phyloP scores from a whole-genome alignment of 768 basidiomycete species.

The Agaricus blazei region DNA sequence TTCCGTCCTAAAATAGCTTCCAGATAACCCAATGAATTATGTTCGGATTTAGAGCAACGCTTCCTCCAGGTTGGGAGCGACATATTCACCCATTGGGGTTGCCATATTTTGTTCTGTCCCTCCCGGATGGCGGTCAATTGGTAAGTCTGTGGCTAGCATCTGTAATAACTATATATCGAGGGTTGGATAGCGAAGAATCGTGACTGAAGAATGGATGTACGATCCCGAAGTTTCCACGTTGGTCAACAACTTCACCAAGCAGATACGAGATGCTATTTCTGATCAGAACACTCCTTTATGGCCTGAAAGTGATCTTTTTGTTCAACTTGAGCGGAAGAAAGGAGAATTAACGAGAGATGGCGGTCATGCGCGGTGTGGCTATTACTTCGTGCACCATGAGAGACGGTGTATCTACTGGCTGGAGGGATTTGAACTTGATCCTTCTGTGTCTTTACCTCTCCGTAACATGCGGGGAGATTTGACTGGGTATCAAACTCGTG shows the following conservation, averaged over 20 bases:
- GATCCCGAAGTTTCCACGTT: not conserved
- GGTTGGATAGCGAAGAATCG: too few species aligned
- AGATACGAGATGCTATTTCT: not conserved
- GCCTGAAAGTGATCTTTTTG: conserved; percentile 2
- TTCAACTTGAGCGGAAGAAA: not conserved
- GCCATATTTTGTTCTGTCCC: too few species aligned
- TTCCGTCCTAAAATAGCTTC: too few species aligned
- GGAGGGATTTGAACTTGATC: not conserved
- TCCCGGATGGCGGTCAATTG: too few species aligned
- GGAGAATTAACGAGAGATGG: not conserved
- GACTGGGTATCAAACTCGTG: not conserved
- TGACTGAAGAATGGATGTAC: not conserved
- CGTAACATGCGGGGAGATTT: not conserved
- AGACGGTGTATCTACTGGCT: conserved; percentile 2
- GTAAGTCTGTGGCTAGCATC: too few species aligned
- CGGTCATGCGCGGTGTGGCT: not conserved
- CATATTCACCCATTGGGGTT: not conserved
- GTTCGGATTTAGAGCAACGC: too few species aligned
- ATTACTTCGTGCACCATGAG: conserved; percentile 1
- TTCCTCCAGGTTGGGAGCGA: not conserved
- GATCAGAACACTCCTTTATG: not conserved
- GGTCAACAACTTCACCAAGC: not conserved
- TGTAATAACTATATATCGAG: too few species aligned
- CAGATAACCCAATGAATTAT: too few species aligned
- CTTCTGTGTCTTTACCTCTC: not conserved